Evolutionary conservation across 2,329 filamentous ascomycete species (phyloP).

Genomic region (Magnaporthiopsis incrustans): DNA sequence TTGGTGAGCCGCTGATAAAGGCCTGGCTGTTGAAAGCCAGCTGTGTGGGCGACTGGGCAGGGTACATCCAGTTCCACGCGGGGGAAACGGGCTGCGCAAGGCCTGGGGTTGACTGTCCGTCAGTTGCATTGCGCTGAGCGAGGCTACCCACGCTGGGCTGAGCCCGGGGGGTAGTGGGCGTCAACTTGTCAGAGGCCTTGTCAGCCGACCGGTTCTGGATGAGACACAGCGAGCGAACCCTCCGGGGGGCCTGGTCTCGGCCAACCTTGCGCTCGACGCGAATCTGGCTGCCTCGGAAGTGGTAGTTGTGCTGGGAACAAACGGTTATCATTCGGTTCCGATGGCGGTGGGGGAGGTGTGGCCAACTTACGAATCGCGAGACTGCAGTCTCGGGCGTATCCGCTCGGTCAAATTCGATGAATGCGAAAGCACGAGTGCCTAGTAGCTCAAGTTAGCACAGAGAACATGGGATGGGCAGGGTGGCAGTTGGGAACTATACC

Average conservation of each 20-base stretch:
- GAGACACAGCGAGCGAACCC: conserved; percentile 3
- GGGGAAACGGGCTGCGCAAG: background rate
- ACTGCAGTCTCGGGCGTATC: conserved; percentile 13
- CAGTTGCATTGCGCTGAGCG: background rate
- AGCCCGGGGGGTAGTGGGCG: conserved; percentile 1
- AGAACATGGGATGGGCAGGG: background rate
- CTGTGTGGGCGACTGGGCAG: background rate
- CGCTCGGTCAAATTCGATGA: conserved; percentile 16
- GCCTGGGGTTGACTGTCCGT: background rate
- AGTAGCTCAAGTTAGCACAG: background rate
- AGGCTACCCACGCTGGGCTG: background rate
- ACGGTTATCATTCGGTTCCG: background rate
- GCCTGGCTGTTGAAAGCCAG: conserved; percentile 1
- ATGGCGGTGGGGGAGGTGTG: background rate
- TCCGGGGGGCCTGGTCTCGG: conserved; percentile 3
- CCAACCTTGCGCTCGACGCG: conserved; percentile 7
- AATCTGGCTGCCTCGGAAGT: background rate
- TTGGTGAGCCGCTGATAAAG: background rate
- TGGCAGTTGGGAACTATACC: conserved; percentile 12
- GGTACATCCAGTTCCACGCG: conserved; percentile 5
- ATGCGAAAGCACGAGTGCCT: conserved; percentile 20
- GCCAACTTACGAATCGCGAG: background rate
- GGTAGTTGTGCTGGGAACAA: background rate
- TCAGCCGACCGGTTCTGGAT: background rate
- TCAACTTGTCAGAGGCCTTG: background rate